Conservation (phyloP, 1,139 yeast species). For the Yamadazyma kanchanaburiensis region DNA sequence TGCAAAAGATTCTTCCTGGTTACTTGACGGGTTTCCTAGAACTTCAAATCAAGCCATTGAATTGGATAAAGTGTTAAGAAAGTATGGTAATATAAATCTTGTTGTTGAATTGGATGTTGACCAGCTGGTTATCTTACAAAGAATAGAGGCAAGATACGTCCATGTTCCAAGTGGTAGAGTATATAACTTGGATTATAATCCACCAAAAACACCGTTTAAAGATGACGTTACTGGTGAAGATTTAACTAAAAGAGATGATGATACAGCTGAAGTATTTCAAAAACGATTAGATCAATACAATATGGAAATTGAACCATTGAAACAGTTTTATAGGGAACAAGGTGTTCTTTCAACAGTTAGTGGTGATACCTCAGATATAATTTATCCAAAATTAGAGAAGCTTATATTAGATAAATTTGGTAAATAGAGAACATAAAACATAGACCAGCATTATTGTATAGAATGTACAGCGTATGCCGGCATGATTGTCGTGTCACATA, state of each 20-base stretch:
- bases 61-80: constrained; percentile 46
- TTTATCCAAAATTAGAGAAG: constrained; percentile 58
- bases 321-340: constrained; percentile 50
- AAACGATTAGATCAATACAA: constrained; percentile 65
- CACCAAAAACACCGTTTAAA: constrained; percentile 75
- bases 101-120: constrained; percentile 87
- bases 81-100: constrained; percentile 50
- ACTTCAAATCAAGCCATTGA: constrained; percentile 66
- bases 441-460: no score
- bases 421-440: constrained; percentile 1
- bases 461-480: no score
- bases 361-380: constrained; percentile 82
- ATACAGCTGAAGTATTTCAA: constrained; percentile 65
- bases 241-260: constrained; percentile 75
- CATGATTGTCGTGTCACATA: no score
- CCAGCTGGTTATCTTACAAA: constrained; percentile 66
- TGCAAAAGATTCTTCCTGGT: constrained; percentile 51
- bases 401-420: constrained; percentile 34
- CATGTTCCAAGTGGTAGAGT: constrained; percentile 84
- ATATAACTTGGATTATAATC: constrained; percentile 81
- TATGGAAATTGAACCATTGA: constrained; percentile 57
- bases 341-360: constrained; percentile 56
- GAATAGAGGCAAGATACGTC: constrained; percentile 85
- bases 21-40: constrained; percentile 91
- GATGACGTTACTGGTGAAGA: constrained; percentile 93